Percentiles rank a stretch among this genome's conserved stretches.
Evolutionary conservation across 2,329 filamentous ascomycete genomes (phyloP).

Genomic region (Cercospora sp.): DNA sequence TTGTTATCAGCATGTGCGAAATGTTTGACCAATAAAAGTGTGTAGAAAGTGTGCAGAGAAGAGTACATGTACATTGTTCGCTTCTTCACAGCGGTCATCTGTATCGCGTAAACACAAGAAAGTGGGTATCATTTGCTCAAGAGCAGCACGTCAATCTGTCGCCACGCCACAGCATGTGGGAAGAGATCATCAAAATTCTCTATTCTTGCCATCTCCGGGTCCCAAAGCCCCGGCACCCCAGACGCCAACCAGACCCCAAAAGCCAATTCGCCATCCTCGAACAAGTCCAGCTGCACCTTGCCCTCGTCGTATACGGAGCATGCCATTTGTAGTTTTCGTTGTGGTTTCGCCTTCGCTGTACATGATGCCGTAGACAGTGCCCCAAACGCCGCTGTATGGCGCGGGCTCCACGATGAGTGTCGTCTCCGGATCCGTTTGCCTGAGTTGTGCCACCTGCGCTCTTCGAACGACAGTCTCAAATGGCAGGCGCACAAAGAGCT

Average conservation of each 20-base stretch:
- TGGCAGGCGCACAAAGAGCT: slow-evolving; percentile 83
- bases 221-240: slow-evolving; percentile 69
- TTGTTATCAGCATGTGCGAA: neutral
- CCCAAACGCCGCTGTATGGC: slow-evolving; percentile 80
- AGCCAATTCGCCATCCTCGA: slow-evolving; percentile 74
- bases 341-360: slow-evolving; percentile 71
- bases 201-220: slow-evolving; percentile 58
- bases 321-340: slow-evolving; percentile 37
- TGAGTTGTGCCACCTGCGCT: slow-evolving; percentile 66
- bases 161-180: neutral
- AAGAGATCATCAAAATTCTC: slow-evolving; percentile 35
- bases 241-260: slow-evolving; percentile 73
- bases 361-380: slow-evolving; percentile 85
- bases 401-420: slow-evolving; percentile 80
- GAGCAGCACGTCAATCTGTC: slow-evolving; percentile 13
- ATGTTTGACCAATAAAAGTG: neutral
- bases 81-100: neutral
- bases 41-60: neutral
- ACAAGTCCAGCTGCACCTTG: slow-evolving; percentile 70
- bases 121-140: slow-evolving; percentile 13
- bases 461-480: slow-evolving; percentile 88
- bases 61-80: slow-evolving; percentile 2
- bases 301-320: slow-evolving; percentile 56
- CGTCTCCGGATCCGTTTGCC: slow-evolving; percentile 41
- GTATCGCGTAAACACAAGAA: neutral